Conservation (phyloP, 306 rosid genomes). For the Malus domestica region ASM211411v1 NC_041800.1:7412001-7412500, state of each 20-base stretch:
- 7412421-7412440: conserved; percentile 35
- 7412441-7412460: background rate
- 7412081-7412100: background rate
- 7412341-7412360: conserved; percentile 47
- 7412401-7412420: conserved; percentile 27
- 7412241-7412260: background rate
- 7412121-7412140: background rate
- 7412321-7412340: conserved; percentile 66
- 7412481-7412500: conserved; percentile 7
- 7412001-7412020: background rate
- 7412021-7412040: background rate
- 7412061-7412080: background rate
- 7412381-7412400: conserved; percentile 30
- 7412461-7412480: background rate
- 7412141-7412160: background rate
- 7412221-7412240: background rate
- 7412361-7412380: conserved; percentile 51
- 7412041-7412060: background rate
- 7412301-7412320: conserved; percentile 9
- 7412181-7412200: background rate
- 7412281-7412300: background rate
- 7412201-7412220: background rate
- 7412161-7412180: background rate
- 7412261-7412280: background rate
- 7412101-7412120: background rate